A percentile compares a stretch with the other conserved stretches of the same genome.
phyloP scores from a whole-genome alignment of 78 protist genomes.

The Guillardia theta region DNA sequence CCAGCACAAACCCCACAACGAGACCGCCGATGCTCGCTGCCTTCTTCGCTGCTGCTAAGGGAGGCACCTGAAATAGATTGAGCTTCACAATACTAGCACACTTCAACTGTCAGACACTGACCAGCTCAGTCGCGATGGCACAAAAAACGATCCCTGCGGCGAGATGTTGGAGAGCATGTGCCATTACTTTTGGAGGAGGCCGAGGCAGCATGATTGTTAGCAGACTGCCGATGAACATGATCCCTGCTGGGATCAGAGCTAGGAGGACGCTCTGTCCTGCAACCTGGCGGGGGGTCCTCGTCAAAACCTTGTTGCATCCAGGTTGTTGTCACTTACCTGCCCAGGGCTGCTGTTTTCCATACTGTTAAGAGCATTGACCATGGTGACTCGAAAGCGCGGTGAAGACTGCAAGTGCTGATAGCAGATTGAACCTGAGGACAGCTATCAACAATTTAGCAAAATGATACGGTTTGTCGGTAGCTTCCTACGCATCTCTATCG shows the following conservation, averaged over 20 bases:
- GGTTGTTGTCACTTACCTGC: too few relatives aligned
- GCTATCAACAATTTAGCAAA: too few relatives aligned
- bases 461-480: too few relatives aligned
- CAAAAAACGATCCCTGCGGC: not conserved
- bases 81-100: not conserved
- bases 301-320: too few relatives aligned
- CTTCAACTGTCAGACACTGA: not conserved
- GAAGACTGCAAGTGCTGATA: too few relatives aligned
- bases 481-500: too few relatives aligned
- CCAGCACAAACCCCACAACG: not conserved
- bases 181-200: not conserved
- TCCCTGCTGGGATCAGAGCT: not conserved
- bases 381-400: too few relatives aligned
- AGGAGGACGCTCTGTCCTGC: not conserved
- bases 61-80: not conserved
- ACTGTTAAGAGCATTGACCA: too few relatives aligned
- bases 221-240: not conserved
- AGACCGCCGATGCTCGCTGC: not conserved
- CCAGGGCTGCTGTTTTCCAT: too few relatives aligned
- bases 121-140: conserved; percentile 2
- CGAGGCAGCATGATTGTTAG: not conserved
- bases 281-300: too few relatives aligned
- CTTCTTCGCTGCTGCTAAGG: not conserved
- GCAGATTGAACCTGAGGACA: too few relatives aligned
- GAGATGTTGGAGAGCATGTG: conserved; percentile 13